Evolutionary conservation across 2,329 filamentous ascomycete species (phyloP).

Genomic region (Byssochlamys sp.): DNA sequence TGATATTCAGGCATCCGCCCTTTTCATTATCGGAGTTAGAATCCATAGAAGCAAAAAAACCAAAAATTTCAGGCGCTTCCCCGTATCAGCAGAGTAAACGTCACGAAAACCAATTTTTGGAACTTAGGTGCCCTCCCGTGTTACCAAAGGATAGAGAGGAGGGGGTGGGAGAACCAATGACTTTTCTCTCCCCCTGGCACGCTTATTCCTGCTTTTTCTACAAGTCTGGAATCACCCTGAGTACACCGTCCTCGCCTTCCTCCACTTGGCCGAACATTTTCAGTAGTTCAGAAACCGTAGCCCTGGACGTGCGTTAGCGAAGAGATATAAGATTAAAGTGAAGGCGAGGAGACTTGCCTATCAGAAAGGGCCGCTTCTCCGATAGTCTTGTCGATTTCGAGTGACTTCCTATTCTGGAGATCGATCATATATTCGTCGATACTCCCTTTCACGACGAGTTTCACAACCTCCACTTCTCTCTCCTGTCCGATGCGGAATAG

Average conservation of each 20-base stretch:
- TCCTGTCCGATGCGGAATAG: slow-evolving; percentile 57
- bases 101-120: not conserved
- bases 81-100: not conserved
- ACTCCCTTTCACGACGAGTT: slow-evolving; percentile 46
- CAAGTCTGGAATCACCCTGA: not conserved
- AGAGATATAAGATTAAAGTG: not conserved
- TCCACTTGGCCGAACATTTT: not conserved
- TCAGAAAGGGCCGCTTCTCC: slow-evolving; percentile 11
- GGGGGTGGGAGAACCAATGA: not conserved
- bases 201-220: not conserved
- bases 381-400: slow-evolving; percentile 15
- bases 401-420: slow-evolving; percentile 48
- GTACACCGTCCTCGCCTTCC: not conserved
- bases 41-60: not conserved
- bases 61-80: not conserved
- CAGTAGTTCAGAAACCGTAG: not conserved
- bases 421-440: slow-evolving; percentile 50
- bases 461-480: slow-evolving; percentile 50
- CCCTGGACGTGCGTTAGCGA: not conserved
- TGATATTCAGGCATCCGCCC: not conserved
- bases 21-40: not conserved
- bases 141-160: not conserved
- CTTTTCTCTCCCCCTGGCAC: not conserved
- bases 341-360: not conserved
- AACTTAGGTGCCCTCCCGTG: not conserved